Evolutionary conservation across 106 monocot genomes (phyloP).

Genomic region (Dactylorhiza incarnata): DNA sequence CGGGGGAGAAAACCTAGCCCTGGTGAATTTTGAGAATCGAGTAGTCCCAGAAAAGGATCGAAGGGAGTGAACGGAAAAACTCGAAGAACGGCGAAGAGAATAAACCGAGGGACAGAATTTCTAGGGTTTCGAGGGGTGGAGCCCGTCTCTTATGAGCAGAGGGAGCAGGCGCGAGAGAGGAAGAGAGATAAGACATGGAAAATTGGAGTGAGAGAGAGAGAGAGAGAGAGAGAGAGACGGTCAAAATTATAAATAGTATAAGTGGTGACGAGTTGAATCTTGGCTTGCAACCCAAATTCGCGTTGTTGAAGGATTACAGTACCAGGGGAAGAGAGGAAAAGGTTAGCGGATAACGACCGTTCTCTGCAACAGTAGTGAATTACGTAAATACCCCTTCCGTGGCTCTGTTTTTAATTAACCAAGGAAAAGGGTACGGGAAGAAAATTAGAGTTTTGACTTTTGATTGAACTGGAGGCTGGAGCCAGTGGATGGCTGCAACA

Average conservation of each 20-base stretch:
- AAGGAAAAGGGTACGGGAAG: too few relatives aligned
- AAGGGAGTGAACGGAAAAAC: not conserved
- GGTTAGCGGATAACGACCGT: too few relatives aligned
- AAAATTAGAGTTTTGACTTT: too few relatives aligned
- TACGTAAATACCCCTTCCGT: too few relatives aligned
- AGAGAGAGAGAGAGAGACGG: not conserved
- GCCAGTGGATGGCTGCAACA: too few relatives aligned
- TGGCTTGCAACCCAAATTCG: not conserved
- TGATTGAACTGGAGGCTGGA: too few relatives aligned
- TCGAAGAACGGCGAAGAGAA: not conserved
- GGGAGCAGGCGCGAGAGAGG: not conserved
- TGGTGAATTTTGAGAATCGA: not conserved
- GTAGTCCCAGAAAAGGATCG: not conserved
- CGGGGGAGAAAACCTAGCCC: constrained; percentile 6
- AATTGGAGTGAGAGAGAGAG: not conserved
- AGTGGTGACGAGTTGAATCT: not conserved
- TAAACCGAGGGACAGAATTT: not conserved
- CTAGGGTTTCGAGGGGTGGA: constrained; percentile 12
- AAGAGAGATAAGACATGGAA: constrained; percentile 9
- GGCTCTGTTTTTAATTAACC: too few relatives aligned
- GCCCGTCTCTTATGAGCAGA: not conserved
- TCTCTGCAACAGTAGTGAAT: too few relatives aligned
- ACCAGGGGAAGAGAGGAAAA: not conserved
- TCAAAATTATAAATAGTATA: constrained; percentile 7
- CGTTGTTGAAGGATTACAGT: not conserved